phyloP scores from a whole-genome alignment of 192 early-diverging fungal genomes.

The Mortierella hygrophila region DNA sequence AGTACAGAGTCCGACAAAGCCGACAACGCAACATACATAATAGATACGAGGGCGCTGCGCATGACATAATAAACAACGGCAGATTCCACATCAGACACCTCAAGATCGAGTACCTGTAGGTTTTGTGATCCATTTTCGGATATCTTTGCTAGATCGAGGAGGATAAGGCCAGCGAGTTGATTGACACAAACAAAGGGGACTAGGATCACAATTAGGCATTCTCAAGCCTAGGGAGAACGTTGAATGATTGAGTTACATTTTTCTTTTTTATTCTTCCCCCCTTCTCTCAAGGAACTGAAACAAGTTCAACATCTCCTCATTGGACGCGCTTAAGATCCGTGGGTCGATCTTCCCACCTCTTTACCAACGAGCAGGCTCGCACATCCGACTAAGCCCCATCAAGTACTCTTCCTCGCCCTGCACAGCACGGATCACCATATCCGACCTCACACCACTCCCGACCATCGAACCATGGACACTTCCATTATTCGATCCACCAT shows the following conservation, averaged over 20 bases:
- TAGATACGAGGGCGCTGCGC: no score
- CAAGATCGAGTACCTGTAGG: no score
- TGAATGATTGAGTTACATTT: neutral
- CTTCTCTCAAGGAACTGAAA: neutral
- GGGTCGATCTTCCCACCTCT: neutral
- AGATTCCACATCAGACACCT: no score
- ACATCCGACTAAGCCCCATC: conserved; percentile 46
- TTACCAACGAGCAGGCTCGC: conserved; percentile 27
- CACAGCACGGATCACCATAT: conserved; percentile 34
- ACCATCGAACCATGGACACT: neutral
- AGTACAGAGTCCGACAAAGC: no score
- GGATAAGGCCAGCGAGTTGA: no score
- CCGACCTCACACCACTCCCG: conserved; percentile 6
- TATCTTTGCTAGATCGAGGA: no score
- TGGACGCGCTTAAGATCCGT: neutral
- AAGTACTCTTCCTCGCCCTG: conserved; percentile 50
- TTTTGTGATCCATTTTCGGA: no score
- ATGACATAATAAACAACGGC: no score
- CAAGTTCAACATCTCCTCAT: neutral
- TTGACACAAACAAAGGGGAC: no score
- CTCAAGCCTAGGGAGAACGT: neutral
- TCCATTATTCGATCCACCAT: neutral
- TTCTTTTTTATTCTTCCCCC: neutral
- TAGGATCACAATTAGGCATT: neutral
- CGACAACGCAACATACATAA: no score